A percentile compares a stretch with the other conserved stretches of the same genome.
These are phyloP conservation scores for Pyrenophora tritici-repentis DNA, from an alignment of 2,329 filamentous ascomycete genomes.

Conservation along the genomic window DNA sequence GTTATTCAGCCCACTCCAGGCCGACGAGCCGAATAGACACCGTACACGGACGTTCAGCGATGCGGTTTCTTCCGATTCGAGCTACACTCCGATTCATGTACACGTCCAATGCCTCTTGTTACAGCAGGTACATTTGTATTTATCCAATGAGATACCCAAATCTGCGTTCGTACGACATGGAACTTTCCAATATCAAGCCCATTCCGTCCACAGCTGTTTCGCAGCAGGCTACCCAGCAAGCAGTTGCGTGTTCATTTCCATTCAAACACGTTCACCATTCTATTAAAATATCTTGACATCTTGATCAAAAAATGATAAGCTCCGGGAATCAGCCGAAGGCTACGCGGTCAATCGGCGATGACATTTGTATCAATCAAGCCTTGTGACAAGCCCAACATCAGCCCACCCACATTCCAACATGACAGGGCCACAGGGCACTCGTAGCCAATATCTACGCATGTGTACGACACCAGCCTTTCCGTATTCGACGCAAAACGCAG, in stretches of 20 bases:
- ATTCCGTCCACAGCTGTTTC: not conserved
- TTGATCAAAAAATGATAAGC: not conserved
- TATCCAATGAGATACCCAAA: conserved; percentile 6
- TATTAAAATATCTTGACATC: no score
- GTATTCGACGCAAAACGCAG: no score
- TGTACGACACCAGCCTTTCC: no score
- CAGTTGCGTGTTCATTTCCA: no score
- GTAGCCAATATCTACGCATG: not conserved
- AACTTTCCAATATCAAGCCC: not conserved
- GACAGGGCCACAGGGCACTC: conserved; percentile 1
- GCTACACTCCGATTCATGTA: not conserved
- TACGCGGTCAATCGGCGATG: conserved; percentile 15
- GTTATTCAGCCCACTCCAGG: not conserved
- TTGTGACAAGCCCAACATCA: not conserved
- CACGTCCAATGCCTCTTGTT: not conserved
- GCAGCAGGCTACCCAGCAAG: no score
- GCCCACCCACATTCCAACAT: not conserved
- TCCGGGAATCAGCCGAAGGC: conserved; percentile 7
- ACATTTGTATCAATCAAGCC: conserved; percentile 2
- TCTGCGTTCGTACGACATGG: not conserved
- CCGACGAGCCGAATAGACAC: not conserved
- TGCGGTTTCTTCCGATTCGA: not conserved
- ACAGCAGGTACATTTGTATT: not conserved
- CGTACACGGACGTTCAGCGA: not conserved
- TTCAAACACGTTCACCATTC: no score